These are phyloP conservation scores for Apiospora aurea DNA, from an alignment of 2,329 filamentous ascomycete species.

Conservation along the genomic window DNA sequence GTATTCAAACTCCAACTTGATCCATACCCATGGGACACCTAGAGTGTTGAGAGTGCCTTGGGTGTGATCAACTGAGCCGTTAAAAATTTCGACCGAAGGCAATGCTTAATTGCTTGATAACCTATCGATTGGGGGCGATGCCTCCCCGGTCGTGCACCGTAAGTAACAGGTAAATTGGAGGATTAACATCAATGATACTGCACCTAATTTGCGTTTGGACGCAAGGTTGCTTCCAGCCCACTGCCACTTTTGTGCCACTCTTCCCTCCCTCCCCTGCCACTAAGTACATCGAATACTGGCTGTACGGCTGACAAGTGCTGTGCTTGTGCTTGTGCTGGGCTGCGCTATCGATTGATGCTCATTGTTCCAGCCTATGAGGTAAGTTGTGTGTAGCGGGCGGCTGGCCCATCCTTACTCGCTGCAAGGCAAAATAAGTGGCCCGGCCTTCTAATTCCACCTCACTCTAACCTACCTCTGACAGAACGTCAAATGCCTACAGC, in stretches of 20 bases:
- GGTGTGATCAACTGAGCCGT: background rate
- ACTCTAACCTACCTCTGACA: slow-evolving; percentile 1
- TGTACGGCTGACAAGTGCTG: background rate
- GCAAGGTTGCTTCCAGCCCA: slow-evolving; percentile 10
- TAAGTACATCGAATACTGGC: background rate
- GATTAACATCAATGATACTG: background rate
- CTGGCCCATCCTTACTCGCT: background rate
- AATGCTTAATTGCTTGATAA: background rate
- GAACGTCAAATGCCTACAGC: slow-evolving; percentile 15
- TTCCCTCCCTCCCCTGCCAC: background rate
- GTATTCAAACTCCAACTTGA: background rate
- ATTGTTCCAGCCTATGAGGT: slow-evolving; percentile 12
- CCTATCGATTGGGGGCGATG: background rate
- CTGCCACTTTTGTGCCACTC: slow-evolving; percentile 2
- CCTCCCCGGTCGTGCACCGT: background rate
- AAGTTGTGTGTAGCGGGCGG: background rate
- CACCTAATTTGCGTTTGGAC: background rate
- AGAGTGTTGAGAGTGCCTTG: background rate
- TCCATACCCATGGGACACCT: background rate
- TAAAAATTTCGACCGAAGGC: too few relatives aligned
- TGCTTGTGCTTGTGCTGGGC: background rate
- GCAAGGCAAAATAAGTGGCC: background rate
- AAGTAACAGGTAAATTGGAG: background rate
- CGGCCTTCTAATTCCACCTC: slow-evolving; percentile 13
- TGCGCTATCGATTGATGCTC: background rate